A percentile compares a stretch with the other conserved stretches of the same genome.
Conservation (phyloP, 257 asterid genomes). For the Solanum stenotomum region DNA sequence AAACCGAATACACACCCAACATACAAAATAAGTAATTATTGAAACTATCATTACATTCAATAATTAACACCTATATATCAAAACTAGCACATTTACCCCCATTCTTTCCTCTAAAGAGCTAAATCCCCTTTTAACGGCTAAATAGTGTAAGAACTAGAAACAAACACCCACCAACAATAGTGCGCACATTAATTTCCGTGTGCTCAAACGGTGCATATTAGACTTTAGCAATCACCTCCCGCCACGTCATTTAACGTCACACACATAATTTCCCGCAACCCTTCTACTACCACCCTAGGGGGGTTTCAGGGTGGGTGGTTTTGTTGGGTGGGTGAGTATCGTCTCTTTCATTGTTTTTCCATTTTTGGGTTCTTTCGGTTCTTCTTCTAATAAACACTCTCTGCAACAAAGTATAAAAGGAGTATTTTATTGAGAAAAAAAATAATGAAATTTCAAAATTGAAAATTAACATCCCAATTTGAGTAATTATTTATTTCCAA, state of each 20-base stretch:
- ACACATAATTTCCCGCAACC: neutral
- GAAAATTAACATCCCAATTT: constrained; percentile 13
- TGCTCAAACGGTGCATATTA: neutral
- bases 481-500: constrained; percentile 12
- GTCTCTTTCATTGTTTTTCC: neutral
- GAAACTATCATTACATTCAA: too few relatives aligned
- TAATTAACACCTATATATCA: too few relatives aligned
- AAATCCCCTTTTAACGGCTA: neutral
- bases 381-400: neutral
- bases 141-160: neutral
- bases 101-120: neutral
- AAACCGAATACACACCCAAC: too few relatives aligned
- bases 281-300: neutral
- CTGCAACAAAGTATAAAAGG: neutral
- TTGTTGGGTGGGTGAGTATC: neutral
- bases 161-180: neutral
- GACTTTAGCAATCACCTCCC: neutral
- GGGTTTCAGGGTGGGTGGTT: neutral
- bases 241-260: neutral
- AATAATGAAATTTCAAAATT: neutral
- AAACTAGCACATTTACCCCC: too few relatives aligned
- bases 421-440: neutral
- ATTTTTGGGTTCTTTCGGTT: neutral
- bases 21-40: too few relatives aligned
- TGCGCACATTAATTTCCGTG: neutral